These are phyloP conservation scores for Eimeria tenella DNA, from an alignment of 169 alveolate species.

Conservation along the genomic window DNA sequence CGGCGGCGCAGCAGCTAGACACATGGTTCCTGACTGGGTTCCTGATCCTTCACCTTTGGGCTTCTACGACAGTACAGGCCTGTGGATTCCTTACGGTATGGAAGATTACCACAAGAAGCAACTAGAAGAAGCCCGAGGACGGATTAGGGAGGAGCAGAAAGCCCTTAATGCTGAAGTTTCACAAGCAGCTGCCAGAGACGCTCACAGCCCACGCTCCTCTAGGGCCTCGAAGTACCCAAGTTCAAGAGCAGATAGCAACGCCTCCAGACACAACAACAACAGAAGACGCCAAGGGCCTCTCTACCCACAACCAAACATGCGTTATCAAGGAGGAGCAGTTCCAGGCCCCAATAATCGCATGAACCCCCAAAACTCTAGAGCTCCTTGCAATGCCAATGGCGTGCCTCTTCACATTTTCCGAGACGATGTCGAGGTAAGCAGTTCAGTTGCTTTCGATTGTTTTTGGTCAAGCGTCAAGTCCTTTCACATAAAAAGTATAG, in stretches of 20 bases:
- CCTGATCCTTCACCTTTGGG: constrained; percentile 29
- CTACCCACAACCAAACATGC: background rate
- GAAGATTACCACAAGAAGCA: constrained; percentile 16
- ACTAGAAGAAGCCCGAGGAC: background rate
- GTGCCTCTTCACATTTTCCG: constrained; percentile 47
- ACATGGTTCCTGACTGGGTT: background rate
- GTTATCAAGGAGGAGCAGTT: background rate
- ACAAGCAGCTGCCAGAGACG: background rate
- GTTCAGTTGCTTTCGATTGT: background rate
- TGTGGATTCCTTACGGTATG: constrained; percentile 58
- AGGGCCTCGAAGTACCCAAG: too few relatives aligned
- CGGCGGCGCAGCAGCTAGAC: background rate
- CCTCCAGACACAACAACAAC: background rate
- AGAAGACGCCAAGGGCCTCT: background rate
- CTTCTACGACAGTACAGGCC: constrained; percentile 22
- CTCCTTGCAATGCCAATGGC: constrained; percentile 18
- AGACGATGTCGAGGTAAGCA: constrained; percentile 22
- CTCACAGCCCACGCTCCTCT: background rate
- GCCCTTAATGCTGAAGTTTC: background rate
- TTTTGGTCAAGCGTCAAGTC: too few relatives aligned
- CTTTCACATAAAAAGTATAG: background rate
- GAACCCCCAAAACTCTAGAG: background rate
- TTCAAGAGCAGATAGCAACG: background rate
- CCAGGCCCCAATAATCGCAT: background rate
- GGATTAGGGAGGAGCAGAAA: background rate